Evolutionary conservation across 1,284 basidiomycete genomes (phyloP).

Genomic region (Trichosporon inkin): DNA sequence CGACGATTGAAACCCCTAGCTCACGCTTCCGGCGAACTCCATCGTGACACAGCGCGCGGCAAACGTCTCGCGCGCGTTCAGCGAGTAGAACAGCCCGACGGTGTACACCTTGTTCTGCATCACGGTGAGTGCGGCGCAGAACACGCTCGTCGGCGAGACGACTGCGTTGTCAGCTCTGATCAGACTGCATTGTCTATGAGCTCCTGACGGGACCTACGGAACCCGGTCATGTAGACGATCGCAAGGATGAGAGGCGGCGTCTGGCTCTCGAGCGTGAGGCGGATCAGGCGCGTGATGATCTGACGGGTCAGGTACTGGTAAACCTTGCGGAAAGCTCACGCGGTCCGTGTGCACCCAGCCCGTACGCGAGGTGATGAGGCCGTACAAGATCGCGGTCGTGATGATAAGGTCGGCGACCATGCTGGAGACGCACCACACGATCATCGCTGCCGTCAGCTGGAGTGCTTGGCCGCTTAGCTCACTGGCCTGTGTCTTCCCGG

Average conservation of each 20-base stretch:
- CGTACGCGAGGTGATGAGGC: slow-evolving; percentile 25
- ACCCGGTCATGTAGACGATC: slow-evolving; percentile 26
- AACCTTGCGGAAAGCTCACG: background rate
- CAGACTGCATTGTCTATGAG: too few species aligned
- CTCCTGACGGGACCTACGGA: slow-evolving; percentile 14
- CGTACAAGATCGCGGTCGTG: slow-evolving; percentile 26
- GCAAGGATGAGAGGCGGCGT: slow-evolving; percentile 27
- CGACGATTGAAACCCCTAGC: background rate
- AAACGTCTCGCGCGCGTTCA: slow-evolving; percentile 22
- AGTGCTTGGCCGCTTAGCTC: background rate
- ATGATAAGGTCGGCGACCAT: slow-evolving; percentile 33
- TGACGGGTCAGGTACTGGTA: background rate
- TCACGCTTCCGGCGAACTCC: slow-evolving; percentile 1
- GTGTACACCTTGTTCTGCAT: slow-evolving; percentile 33
- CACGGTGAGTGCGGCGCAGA: slow-evolving; percentile 26
- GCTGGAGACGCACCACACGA: slow-evolving; percentile 20
- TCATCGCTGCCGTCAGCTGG: slow-evolving; percentile 4
- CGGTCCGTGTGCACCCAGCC: slow-evolving; percentile 36
- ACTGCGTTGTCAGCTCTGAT: slow-evolving; percentile 9
- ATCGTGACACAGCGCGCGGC: slow-evolving; percentile 2
- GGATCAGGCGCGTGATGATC: slow-evolving; percentile 27
- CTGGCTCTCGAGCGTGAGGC: slow-evolving; percentile 34
- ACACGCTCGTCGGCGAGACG: slow-evolving; percentile 19
- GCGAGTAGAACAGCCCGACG: slow-evolving; percentile 30
- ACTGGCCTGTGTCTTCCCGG: background rate